Percentiles rank a stretch among this genome's conserved stretches.
Evolutionary conservation across 1,284 basidiomycete genomes (phyloP).

Genomic region (Cryptococcus amylolentus): DNA sequence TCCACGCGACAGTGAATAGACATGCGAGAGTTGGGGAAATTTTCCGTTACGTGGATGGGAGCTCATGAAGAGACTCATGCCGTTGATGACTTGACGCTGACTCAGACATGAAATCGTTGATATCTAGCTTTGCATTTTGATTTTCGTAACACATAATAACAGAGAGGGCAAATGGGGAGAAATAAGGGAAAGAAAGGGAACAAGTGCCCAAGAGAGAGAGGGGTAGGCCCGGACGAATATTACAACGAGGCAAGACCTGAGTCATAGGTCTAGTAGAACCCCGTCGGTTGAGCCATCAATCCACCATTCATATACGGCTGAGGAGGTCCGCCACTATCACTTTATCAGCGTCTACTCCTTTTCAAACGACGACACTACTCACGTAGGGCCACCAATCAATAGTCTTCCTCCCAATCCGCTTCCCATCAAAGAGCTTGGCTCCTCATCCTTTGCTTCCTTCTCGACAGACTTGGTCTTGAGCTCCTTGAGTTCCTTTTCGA

Average conservation of each 20-base stretch:
- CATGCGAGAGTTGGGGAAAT: too few species aligned
- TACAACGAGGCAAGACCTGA: not conserved
- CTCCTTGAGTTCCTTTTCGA: conserved; percentile 49
- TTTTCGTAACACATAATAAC: conserved; percentile 1
- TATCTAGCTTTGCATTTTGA: conserved; percentile 3
- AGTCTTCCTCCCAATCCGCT: conserved; percentile 45
- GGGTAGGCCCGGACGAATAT: not conserved
- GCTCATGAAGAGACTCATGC: too few species aligned
- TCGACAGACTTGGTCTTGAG: conserved; percentile 37
- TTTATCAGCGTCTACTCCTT: not conserved
- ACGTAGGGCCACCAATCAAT: conserved; percentile 47
- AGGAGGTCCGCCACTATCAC: conserved; percentile 10
- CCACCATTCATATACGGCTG: conserved; percentile 17
- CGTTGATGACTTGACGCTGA: too few species aligned
- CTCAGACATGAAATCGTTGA: not conserved
- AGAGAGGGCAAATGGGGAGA: not conserved
- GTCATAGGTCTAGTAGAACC: conserved; percentile 40
- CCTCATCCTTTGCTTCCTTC: conserved; percentile 36
- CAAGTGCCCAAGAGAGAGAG: not conserved
- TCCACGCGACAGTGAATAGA: too few species aligned
- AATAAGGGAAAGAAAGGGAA: not conserved
- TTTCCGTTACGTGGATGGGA: too few species aligned
- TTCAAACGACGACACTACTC: conserved; percentile 9
- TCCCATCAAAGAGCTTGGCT: conserved; percentile 29
- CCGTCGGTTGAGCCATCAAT: conserved; percentile 44